phyloP scores from a whole-genome alignment of 78 protist species.

The Cavenderia fasciculata region DNA sequence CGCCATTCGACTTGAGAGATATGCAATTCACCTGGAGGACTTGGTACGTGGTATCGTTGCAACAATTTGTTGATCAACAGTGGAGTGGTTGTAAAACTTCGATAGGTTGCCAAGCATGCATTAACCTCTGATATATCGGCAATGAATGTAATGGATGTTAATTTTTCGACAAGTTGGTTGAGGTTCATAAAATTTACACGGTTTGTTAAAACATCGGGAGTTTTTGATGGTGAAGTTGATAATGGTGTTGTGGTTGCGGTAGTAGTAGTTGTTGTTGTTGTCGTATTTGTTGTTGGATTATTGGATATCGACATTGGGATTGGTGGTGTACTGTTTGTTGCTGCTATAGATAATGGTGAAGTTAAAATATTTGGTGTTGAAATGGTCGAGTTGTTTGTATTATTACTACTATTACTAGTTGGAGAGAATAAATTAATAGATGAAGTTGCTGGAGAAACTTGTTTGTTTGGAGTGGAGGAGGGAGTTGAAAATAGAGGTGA shows the following conservation, averaged over 20 bases:
- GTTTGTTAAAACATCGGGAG: background rate
- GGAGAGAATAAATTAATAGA: too few species aligned
- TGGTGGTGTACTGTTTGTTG: background rate
- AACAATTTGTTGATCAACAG: conserved; percentile 43
- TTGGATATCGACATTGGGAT: background rate
- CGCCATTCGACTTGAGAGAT: conserved; percentile 40
- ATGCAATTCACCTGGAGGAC: background rate
- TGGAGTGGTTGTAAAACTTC: conserved; percentile 54
- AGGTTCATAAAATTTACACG: conserved; percentile 23
- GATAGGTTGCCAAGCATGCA: conserved; percentile 63
- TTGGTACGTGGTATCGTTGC: conserved; percentile 59
- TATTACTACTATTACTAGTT: too few species aligned
- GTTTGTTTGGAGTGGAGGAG: too few species aligned
- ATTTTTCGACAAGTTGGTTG: conserved; percentile 72
- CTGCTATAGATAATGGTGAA: too few species aligned
- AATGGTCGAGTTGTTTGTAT: too few species aligned
- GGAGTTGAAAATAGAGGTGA: too few species aligned
- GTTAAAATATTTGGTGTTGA: too few species aligned
- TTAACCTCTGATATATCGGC: conserved; percentile 68
- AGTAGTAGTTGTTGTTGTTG: background rate
- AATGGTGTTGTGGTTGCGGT: background rate
- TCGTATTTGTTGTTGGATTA: background rate
- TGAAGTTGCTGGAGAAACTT: too few species aligned
- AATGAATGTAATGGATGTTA: conserved; percentile 36
- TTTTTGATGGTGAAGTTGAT: background rate